These are phyloP conservation scores for Glutinoglossum americanum DNA, from an alignment of 495 filamentous ascomycete genomes.

Conservation along the genomic window DNA sequence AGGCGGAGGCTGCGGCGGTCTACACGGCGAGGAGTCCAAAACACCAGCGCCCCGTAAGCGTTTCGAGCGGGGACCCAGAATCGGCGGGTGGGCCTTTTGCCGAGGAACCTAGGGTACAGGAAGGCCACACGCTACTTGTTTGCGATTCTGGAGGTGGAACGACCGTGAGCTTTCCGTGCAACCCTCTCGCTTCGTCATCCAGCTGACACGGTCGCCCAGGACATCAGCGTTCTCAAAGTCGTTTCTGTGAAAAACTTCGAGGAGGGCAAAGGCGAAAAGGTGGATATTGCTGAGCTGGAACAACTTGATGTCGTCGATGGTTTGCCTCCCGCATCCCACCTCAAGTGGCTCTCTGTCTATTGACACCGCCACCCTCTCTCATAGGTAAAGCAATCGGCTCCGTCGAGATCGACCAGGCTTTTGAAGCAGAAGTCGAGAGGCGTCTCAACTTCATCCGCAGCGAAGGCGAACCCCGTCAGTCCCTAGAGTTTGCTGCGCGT, in stretches of 20 bases:
- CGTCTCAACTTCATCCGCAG: not conserved
- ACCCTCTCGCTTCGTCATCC: too few species aligned
- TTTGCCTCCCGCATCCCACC: too few species aligned
- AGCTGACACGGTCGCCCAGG: not conserved
- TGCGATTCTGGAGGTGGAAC: not conserved
- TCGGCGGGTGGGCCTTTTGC: not conserved
- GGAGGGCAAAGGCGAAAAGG: too few species aligned
- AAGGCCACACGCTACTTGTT: not conserved
- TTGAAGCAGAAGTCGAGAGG: not conserved
- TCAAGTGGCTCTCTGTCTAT: too few species aligned
- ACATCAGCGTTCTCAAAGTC: not conserved
- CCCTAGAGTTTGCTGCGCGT: too few species aligned
- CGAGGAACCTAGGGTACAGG: not conserved
- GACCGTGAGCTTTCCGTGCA: not conserved
- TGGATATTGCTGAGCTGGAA: not conserved
- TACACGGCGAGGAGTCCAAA: not conserved
- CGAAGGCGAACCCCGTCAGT: not conserved
- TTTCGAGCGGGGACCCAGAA: too few species aligned
- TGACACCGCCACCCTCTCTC: not conserved
- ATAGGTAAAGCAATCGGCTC: not conserved
- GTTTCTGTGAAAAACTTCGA: too few species aligned
- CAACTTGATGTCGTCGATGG: not conserved
- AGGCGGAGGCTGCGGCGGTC: not conserved
- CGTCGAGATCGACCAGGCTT: not conserved
- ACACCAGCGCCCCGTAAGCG: not conserved